Evolutionary conservation across 2,329 filamentous ascomycete species (phyloP), one percentile per base, ranked within the genome.

Genomic region (Sclerotinia sclerotiorum): DNA sequence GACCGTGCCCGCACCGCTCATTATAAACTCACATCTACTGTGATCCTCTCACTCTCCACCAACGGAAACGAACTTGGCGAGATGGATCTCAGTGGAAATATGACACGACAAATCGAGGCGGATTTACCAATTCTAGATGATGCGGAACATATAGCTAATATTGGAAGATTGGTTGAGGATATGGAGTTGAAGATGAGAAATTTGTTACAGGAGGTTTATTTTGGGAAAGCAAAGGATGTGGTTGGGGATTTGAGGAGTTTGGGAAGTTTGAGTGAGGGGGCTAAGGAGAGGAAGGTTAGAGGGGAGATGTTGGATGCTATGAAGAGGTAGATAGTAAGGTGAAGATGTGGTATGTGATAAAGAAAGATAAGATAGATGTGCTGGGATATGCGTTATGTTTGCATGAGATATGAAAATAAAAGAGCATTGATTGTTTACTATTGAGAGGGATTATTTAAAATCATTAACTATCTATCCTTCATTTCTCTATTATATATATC

Each of bases 151-250:
- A 95, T 99, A 75, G 92, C 91, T 75, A 99, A 99, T 80, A 92
- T 98, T 70, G 95, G 95, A 69, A 86, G 90, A 72, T 85, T 99
- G 78, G 94, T 99, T 65, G 95, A 99, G 84, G 95, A 99, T 80
- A 98, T 99, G 95, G 95, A 99, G 83, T 88, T 97, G 79, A 97
- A 97, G 85, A 98, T 99, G 95, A 88, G 95, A 73, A 99, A 99
- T 80, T 80, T 98, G 80, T 83, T 99, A 79, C 94, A 99, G 84
- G 95, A 99, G 81, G 95, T 99, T 62, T 99, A 99, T 82, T 99
- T 99, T 81, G 95, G 95, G 78, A 99, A 99, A 84, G 94, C 95
- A 67, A 97, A 97, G 86, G 95, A 99, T 80, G 93, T 99, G 3
- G 94, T 99, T 4, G 95, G 94, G 67, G 94, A 99, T 79, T 81